Percentiles rank a stretch among this genome's conserved stretches.
phyloP scores from a whole-genome alignment of 1,284 basidiomycete species.

The Boletellus deceptivus region DNA sequence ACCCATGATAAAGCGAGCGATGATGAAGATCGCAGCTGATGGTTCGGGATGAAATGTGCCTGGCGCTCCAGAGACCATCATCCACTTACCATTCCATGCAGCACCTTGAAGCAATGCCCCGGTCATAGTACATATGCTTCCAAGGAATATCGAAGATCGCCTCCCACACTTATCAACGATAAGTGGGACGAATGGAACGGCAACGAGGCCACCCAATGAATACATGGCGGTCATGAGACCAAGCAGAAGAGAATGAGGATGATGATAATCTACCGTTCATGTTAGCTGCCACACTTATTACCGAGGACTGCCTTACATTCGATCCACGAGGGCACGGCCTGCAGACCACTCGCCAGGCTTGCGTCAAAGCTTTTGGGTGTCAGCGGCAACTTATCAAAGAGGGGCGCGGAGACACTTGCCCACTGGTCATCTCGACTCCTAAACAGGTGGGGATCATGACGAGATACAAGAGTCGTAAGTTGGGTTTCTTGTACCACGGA shows the following conservation, averaged over 20 bases:
- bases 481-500: not conserved
- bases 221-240: conserved; percentile 15
- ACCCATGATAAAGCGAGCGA: conserved; percentile 19
- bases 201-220: conserved; percentile 9
- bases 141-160: too few relatives aligned
- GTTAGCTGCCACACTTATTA: not conserved
- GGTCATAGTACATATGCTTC: not conserved
- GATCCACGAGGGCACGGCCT: not conserved
- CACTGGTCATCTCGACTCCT: not conserved
- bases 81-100: conserved; percentile 8
- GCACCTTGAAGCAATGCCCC: conserved; percentile 12
- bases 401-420: not conserved
- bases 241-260: conserved; percentile 15
- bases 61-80: too few relatives aligned
- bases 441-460: too few relatives aligned
- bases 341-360: not conserved
- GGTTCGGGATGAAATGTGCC: not conserved
- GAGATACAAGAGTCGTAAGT: too few relatives aligned
- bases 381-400: not conserved
- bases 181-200: conserved; percentile 10
- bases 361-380: not conserved
- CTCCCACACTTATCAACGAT: conserved; percentile 3
- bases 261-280: conserved; percentile 6
- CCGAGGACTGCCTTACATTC: conserved; percentile 10
- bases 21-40: conserved; percentile 14